phyloP scores from a whole-genome alignment of 768 basidiomycete species.

The Galerina marginata region DNA sequence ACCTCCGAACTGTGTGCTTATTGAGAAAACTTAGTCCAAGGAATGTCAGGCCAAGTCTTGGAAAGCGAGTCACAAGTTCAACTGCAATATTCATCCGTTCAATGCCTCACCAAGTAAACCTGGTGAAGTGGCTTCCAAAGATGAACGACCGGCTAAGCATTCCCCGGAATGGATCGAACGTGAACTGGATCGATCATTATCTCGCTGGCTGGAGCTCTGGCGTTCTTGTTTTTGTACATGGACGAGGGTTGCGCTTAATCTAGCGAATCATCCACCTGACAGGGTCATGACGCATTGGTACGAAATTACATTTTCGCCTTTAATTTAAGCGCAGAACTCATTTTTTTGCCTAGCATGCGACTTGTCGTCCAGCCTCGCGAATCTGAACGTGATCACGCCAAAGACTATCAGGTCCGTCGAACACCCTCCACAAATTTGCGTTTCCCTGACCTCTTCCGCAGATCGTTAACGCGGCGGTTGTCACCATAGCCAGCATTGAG shows the following conservation, averaged over 20 bases:
- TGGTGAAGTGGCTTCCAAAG: background rate
- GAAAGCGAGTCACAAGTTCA: conserved; percentile 3
- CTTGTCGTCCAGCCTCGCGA: background rate
- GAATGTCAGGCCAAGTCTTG: conserved; percentile 9
- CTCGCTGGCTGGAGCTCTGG: conserved; percentile 7
- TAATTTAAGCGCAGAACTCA: background rate
- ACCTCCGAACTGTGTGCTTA: background rate
- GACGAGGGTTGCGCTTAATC: background rate
- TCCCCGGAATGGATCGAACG: background rate
- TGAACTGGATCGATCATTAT: background rate
- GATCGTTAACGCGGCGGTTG: background rate
- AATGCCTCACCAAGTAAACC: background rate
- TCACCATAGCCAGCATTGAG: background rate
- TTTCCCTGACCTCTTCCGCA: background rate
- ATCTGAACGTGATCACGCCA: background rate
- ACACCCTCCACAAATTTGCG: background rate
- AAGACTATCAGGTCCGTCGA: conserved; percentile 1
- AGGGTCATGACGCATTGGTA: conserved; percentile 12
- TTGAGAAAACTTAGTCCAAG: background rate
- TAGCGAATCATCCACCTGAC: conserved; percentile 6
- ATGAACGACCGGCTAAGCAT: background rate
- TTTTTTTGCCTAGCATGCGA: background rate
- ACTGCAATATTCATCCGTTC: conserved; percentile 4
- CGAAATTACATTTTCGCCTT: background rate
- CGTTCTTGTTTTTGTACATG: background rate